phyloP scores from a whole-genome alignment of 2,329 filamentous ascomycete species.

The Penicillium corylophilum region DNA sequence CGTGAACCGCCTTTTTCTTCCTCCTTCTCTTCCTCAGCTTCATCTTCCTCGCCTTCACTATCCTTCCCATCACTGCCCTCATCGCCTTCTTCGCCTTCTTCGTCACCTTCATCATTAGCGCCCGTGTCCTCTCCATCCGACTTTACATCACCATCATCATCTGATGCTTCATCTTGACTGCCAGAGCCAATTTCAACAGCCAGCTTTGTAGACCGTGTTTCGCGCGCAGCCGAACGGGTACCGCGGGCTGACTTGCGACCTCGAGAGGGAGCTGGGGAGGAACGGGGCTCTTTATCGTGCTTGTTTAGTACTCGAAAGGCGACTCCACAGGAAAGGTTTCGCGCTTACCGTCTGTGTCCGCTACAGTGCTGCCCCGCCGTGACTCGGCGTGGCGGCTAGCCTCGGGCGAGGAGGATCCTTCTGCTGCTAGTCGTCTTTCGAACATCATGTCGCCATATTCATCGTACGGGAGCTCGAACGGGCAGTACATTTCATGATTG shows the following conservation, averaged over 20 bases:
- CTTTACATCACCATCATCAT: constrained; percentile 43
- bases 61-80: constrained; percentile 39
- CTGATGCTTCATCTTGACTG: constrained; percentile 31
- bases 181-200: constrained; percentile 39
- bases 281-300: constrained; percentile 38
- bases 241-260: constrained; percentile 37
- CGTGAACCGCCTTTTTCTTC: constrained; percentile 38
- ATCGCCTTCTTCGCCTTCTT: constrained; percentile 40
- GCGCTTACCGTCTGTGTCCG: constrained; percentile 48
- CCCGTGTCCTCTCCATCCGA: constrained; percentile 36
- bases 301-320: constrained; percentile 3
- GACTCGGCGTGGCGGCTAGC: constrained; percentile 37
- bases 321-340: neutral
- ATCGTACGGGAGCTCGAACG: constrained; percentile 62
- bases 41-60: constrained; percentile 41
- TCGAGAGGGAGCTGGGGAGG: constrained; percentile 44
- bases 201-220: constrained; percentile 39
- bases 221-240: constrained; percentile 35
- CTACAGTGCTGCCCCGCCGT: constrained; percentile 45
- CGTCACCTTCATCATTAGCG: constrained; percentile 39
- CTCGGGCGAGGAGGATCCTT: constrained; percentile 44
- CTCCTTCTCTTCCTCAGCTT: constrained; percentile 39
- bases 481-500: constrained; percentile 58
- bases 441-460: constrained; percentile 52
- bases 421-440: constrained; percentile 44